Evolutionary conservation across 2,329 filamentous ascomycete genomes (phyloP).

Genomic region (Thielaviopsis ethacetica): DNA sequence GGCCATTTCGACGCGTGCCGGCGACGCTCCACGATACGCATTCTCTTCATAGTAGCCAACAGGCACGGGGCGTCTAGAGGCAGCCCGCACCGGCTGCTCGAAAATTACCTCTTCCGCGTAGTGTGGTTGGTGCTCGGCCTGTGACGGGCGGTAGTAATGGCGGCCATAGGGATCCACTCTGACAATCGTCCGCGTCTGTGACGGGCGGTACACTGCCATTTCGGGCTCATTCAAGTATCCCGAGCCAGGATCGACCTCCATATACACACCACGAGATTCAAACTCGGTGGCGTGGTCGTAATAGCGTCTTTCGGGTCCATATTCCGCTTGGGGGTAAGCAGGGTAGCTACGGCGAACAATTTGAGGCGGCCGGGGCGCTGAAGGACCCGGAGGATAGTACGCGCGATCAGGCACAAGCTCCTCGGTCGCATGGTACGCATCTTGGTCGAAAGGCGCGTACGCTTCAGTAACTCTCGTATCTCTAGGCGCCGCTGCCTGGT

Average conservation of each 20-base stretch:
- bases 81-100: slow-evolving; percentile 37
- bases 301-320: not conserved
- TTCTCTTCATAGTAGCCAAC: slow-evolving; percentile 30
- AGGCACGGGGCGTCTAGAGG: slow-evolving; percentile 31
- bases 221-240: slow-evolving; percentile 3
- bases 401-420: not conserved
- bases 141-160: slow-evolving; percentile 47
- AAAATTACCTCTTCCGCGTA: slow-evolving; percentile 38
- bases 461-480: slow-evolving; percentile 2
- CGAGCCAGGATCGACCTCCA: not conserved
- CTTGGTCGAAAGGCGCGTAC: not conserved
- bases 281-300: not conserved
- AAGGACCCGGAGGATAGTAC: not conserved
- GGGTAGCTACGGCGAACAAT: not conserved
- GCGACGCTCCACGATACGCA: slow-evolving; percentile 35
- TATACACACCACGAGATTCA: not conserved
- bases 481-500: not conserved
- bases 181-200: slow-evolving; percentile 45
- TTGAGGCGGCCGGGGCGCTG: not conserved
- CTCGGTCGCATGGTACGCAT: not conserved
- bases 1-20: slow-evolving; percentile 29
- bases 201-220: slow-evolving; percentile 32
- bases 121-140: not conserved
- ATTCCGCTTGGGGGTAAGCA: not conserved
- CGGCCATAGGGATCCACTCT: slow-evolving; percentile 72